Base-by-base conservation (phyloP, 768 basidiomycete genomes). In the Collybia mongolica region DNA sequence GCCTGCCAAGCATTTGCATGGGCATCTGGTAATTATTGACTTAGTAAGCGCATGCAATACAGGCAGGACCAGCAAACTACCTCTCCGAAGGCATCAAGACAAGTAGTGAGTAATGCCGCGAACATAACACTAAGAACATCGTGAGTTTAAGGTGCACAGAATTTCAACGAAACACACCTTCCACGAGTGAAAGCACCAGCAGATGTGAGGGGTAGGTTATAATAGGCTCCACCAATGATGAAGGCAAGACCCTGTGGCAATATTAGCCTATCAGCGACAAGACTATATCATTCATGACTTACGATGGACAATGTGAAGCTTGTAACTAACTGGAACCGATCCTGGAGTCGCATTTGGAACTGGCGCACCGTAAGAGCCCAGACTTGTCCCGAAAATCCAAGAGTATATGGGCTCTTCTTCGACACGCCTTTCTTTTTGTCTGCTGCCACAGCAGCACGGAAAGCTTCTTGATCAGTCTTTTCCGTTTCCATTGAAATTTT, bases 131-230 rank as follows among this genome's bases (percentile, higher is more conserved):
- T 73, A 44, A 3, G 51, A 28, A 26, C 12, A 32, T 18, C 45
- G 37, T 46, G n/a, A 39, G 19, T 19, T 42, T 26, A 15, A 39
- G 22, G 38, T 24, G 1, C 12, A 24, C 5, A 22, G 15, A 6
- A 28, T 12, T 26, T 5, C 15, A 37, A 19, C 2, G 2, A 11
- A 32, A 51, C 65, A 39, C 50, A 73, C 73, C 88, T 77, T 40
- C 90, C 91, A 54, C 93, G 82, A 20, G 92, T 93, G 70, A 97
- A 97, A 0, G 86, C 90, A 26, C 93, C 93, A 37, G 79, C 76
- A 5, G 93, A 81, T 0, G 87, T 85, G 12, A 76, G 60, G 1
- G 90, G 88, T 43, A 88, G 77, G 42, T 86, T 81, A 60, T 84
- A 82, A 72, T 82, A 96, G 6, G 86, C 81, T 6, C 77, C 83